Conservation (phyloP, 75 land plant species). For the Sequoiadendron giganteum region DNA sequence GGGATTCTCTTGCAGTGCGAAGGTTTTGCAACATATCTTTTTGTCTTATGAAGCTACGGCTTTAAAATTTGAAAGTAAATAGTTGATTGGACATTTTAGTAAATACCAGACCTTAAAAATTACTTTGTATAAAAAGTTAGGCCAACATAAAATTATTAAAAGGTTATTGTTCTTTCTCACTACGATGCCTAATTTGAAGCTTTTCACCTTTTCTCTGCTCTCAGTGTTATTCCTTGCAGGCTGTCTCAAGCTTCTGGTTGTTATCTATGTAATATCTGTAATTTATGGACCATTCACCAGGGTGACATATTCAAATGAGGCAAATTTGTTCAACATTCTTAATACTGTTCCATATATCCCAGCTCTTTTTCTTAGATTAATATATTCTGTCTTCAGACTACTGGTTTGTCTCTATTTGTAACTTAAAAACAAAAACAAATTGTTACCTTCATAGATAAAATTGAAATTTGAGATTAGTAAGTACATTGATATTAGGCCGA, state of each 20-base stretch:
- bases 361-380: background rate
- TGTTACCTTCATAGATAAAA: background rate
- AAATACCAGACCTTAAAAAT: too few relatives aligned
- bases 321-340: background rate
- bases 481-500: too few relatives aligned
- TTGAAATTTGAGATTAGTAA: background rate
- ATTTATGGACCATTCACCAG: background rate
- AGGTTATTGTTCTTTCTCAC: background rate
- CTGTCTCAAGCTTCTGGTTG: background rate
- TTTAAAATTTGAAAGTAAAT: background rate
- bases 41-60: background rate
- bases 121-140: background rate
- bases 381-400: background rate
- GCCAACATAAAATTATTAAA: background rate
- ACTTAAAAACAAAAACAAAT: background rate
- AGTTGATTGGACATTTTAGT: background rate
- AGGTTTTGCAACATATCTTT: background rate
- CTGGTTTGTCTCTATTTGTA: background rate
- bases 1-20: background rate
- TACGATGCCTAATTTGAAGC: background rate
- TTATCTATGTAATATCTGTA: background rate
- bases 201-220: background rate
- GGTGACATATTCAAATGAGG: background rate
- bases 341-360: background rate
- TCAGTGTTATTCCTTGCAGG: background rate